Evolutionary conservation across 2,329 filamentous ascomycete species (phyloP), one percentile per base, ranked within the genome.

Genomic region (Neocucurbitaria cava): DNA sequence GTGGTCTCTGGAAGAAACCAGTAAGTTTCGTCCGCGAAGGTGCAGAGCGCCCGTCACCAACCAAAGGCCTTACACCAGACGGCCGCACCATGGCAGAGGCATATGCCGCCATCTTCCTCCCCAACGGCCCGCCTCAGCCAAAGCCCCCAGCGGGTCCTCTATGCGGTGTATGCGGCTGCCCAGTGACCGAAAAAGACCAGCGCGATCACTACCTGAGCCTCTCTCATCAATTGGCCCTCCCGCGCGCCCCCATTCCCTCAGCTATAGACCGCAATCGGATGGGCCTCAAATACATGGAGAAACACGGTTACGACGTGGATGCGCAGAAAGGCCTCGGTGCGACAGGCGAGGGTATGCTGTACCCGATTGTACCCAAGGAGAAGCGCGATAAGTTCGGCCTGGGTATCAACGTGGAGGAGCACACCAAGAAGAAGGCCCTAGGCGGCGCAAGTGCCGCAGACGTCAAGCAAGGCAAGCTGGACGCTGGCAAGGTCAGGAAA

Each of bases 321-420:
- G 80, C 85, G 24, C 81, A 91, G 2, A 75, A 78, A 15, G 93
- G 93, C 0, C 81, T 97, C 0, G 93, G 93, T 0, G 83, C 83
- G 9, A 77, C 79, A 2, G 87, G 89, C 0, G 77, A 82, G 66
- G 93, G 93, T 3, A 88, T 91, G 56, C 81, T 88, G 36, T 88
- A 87, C 61, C 93, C 93, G 1, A 81, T 97, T 58, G 92, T 92
- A 70, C 79, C 85, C 1, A 83, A 82, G 54, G 79, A 83, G 49
- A 96, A 96, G 76, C 83, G 87, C 39, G 86, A 94, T 69, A 92
- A 84, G 3, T 78, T 89, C 7, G 94, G 93, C 0, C 75, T 96
- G 23, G 92, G 92, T 0, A 80, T 82, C 38, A 72, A 78, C 5
- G 61, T 78, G 28, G 74, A 76, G 36, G 74, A 73, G 52, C 60